Evolutionary conservation across 164 flowering plant genomes (phyloP), one percentile per base, ranked within the genome.

Genomic region (Chimonanthus salicifolius): DNA sequence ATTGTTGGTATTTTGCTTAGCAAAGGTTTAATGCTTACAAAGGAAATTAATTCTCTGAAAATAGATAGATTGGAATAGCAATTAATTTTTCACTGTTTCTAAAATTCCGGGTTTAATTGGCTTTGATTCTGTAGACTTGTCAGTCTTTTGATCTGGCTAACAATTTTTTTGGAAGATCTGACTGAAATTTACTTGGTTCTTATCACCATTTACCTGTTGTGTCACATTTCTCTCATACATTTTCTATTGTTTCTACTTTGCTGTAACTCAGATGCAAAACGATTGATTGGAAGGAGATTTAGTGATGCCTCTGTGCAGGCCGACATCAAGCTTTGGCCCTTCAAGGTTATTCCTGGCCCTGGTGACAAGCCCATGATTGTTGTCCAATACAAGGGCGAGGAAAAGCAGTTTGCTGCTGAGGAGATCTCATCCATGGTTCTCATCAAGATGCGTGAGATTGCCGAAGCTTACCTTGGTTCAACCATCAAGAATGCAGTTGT

Each of bases 401-500:
- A 67, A 0, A 63, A 63, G 11, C 45, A 63, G 66, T 63, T 63
- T 63, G 66, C 66, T 20, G 66, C 66, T 63, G 70, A 67, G 70
- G 70, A 67, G 70, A 67, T 67, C 49, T 67, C 70, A 48, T 47
- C 70, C 15, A 67, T 67, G 70, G 70, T 67, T n/a, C 70, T 67
- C n/a, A 67, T 67, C 6, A 67, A 67, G 70, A 67, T 67, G 70
- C 50, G 70, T 46, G 70, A 67, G 70, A 67, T 46, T 18, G 70
- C 49, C 4, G 70, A 46, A 11, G 50, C 70, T 2, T 67, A 67
- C n/a, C 70, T 67, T 11, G 50, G 70, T 46, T 67, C 70, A 48
- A 46, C 70, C n/a, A 67, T 67, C 70, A 67, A 67, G 70, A 67
- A 67, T 46, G 70, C 70, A 44, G 70, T 67, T 15, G 50, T 67